A percentile compares a stretch with the other conserved stretches of the same genome.
Evolutionary conservation across 2,329 filamentous ascomycete genomes (phyloP).

Genomic region (Penicillium verrucosum): DNA sequence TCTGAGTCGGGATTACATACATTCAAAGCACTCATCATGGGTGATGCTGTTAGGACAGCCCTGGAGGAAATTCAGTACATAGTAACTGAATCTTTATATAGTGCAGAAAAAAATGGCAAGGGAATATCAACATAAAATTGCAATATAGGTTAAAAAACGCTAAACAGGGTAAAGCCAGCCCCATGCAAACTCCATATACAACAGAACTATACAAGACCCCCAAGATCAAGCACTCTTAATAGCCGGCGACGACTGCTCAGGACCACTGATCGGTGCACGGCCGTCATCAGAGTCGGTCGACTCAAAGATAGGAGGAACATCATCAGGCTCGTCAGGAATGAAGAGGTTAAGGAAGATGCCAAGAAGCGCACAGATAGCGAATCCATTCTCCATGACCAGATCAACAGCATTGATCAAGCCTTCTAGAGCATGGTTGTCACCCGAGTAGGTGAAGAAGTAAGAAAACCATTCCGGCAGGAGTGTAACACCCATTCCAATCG

Average conservation of each 20-base stretch:
- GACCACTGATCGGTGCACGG: slow-evolving; percentile 5
- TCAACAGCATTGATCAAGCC: slow-evolving; percentile 51
- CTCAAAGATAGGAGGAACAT: slow-evolving; percentile 44
- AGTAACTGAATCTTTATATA: not conserved
- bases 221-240: slow-evolving; percentile 5
- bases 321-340: slow-evolving; percentile 72
- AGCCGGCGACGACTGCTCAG: slow-evolving; percentile 1
- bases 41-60: not conserved
- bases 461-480: slow-evolving; percentile 49
- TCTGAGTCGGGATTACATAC: not conserved
- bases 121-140: not conserved
- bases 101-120: not conserved
- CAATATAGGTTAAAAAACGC: not conserved
- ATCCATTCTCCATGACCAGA: slow-evolving; percentile 65
- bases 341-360: slow-evolving; percentile 70
- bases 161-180: not conserved
- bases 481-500: slow-evolving; percentile 57
- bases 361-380: slow-evolving; percentile 66
- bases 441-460: slow-evolving; percentile 46
- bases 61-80: not conserved
- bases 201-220: not conserved
- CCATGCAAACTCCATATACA: not conserved
- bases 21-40: not conserved
- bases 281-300: slow-evolving; percentile 22
- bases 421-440: slow-evolving; percentile 67